These are phyloP conservation scores for Ustilago tritici DNA, from an alignment of 1,284 basidiomycete genomes.

Conservation along the genomic window DNA sequence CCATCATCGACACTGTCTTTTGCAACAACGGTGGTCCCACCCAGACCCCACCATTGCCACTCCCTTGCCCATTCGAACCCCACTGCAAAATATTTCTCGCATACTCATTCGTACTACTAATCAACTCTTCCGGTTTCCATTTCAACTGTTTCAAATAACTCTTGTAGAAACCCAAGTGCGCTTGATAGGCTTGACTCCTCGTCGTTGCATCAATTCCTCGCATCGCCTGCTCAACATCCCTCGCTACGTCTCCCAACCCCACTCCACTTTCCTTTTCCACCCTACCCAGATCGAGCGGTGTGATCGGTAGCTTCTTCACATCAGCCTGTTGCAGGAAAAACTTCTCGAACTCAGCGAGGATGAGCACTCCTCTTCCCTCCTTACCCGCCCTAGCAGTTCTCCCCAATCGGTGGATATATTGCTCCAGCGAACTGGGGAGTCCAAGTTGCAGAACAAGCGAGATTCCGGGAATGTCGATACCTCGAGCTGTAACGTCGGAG, in stretches of 20 bases:
- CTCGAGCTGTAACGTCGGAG: constrained; percentile 90
- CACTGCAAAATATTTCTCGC: constrained; percentile 38
- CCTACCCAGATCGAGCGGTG: constrained; percentile 25
- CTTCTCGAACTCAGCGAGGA: constrained; percentile 75
- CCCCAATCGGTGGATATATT: constrained; percentile 72
- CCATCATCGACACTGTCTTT: constrained; percentile 77
- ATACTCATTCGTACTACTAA: constrained; percentile 73
- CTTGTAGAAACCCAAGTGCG: constrained; percentile 76
- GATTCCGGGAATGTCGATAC: constrained; percentile 73
- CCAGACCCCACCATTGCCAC: constrained; percentile 42
- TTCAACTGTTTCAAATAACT: constrained; percentile 71
- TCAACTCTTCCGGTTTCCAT: constrained; percentile 72
- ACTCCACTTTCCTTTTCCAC: constrained; percentile 26
- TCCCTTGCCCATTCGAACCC: constrained; percentile 42
- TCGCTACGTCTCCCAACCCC: constrained; percentile 1
- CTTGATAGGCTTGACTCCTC: constrained; percentile 73
- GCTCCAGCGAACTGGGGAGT: constrained; percentile 52
- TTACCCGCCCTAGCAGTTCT: constrained; percentile 73
- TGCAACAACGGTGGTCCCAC: constrained; percentile 71
- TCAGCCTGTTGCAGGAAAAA: constrained; percentile 73
- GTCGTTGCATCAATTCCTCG: constrained; percentile 30
- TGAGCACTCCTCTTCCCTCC: constrained; percentile 74
- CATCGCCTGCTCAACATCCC: constrained; percentile 62
- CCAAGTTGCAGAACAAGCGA: constrained; percentile 76
- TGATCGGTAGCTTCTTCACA: constrained; percentile 71